Evolutionary conservation across 2,329 filamentous ascomycete species (phyloP).

Genomic region (Mycogone perniciosa): DNA sequence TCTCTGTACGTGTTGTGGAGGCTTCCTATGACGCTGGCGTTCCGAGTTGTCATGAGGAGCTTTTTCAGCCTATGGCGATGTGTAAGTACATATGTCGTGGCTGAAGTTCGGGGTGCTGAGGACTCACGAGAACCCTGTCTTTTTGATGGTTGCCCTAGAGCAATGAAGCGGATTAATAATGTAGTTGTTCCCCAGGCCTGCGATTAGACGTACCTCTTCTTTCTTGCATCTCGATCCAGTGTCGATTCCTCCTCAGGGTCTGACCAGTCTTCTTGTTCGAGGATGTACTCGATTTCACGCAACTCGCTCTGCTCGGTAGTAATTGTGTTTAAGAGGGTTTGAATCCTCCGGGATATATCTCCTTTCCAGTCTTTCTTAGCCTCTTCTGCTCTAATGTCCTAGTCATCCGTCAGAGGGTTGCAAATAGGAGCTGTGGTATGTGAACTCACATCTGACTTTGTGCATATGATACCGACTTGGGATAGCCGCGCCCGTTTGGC

Average conservation of each 20-base stretch:
- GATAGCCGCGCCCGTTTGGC: conserved; percentile 30
- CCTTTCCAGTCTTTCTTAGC: conserved; percentile 28
- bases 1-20: conserved; percentile 26
- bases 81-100: background rate
- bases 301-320: conserved; percentile 5
- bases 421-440: background rate
- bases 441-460: conserved; percentile 32
- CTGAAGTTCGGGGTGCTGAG: too few relatives aligned
- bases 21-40: conserved; percentile 24
- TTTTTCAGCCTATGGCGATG: conserved; percentile 21
- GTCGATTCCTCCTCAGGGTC: background rate
- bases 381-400: conserved; percentile 30
- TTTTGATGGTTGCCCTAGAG: background rate
- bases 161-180: too few relatives aligned
- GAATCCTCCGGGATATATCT: conserved; percentile 14
- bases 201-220: background rate
- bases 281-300: conserved; percentile 4
- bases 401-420: background rate
- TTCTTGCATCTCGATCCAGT: conserved; percentile 12
- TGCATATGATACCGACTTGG: conserved; percentile 39
- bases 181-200: background rate
- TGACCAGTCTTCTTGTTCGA: conserved; percentile 12
- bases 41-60: conserved; percentile 33
- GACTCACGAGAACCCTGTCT: conserved; percentile 21
- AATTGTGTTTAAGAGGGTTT: conserved; percentile 15